Evolutionary conservation across 2,329 filamentous ascomycete species (phyloP).

Genomic region (Metarhizium album): DNA sequence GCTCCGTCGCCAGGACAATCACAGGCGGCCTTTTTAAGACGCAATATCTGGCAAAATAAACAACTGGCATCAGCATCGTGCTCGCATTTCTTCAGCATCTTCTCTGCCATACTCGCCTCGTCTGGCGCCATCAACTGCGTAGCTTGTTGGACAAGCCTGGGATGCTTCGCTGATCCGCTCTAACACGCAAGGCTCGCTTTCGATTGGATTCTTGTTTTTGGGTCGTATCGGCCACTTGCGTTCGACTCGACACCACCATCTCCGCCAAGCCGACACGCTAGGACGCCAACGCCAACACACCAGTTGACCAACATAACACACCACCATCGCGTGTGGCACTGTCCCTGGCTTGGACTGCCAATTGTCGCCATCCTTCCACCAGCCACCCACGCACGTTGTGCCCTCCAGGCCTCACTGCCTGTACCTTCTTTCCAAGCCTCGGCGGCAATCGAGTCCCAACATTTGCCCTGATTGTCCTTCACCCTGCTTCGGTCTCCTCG

Average conservation of each 20-base stretch:
- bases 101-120: background rate
- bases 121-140: background rate
- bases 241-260: constrained; percentile 3
- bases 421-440: background rate
- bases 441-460: background rate
- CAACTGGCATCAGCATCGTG: background rate
- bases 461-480: background rate
- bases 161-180: background rate
- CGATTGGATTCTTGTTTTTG: background rate
- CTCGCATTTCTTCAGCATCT: background rate
- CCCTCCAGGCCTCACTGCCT: background rate
- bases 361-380: background rate
- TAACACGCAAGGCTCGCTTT: background rate
- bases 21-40: background rate
- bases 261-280: background rate
- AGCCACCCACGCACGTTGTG: background rate
- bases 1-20: constrained; percentile 5
- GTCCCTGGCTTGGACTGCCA: background rate
- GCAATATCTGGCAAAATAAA: constrained; percentile 2
- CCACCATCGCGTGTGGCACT: background rate
- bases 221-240: background rate
- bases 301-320: background rate
- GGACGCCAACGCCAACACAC: background rate
- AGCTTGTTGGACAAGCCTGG: background rate
- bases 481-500: background rate